Evolutionary conservation across 2,329 filamentous ascomycete species (phyloP).

Genomic region (Colletotrichum phormii): DNA sequence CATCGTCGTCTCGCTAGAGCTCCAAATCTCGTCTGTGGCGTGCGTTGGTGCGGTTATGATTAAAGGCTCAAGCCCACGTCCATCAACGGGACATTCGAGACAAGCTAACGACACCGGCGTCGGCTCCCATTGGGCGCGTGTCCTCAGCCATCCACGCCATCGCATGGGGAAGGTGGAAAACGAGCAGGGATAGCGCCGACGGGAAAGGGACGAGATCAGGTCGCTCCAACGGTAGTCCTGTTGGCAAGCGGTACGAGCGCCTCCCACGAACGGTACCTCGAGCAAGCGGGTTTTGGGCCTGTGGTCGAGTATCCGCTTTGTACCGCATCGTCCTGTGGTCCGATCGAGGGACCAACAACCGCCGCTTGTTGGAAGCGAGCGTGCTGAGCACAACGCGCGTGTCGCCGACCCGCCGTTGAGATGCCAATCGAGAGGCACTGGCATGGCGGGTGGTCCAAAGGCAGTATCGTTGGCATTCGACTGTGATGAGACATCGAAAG

Average conservation of each 20-base stretch:
- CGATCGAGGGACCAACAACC: not conserved
- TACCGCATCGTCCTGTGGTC: not conserved
- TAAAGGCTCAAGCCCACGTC: conserved; percentile 32
- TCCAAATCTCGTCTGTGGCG: conserved; percentile 14
- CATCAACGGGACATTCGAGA: conserved; percentile 28
- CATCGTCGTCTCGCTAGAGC: not conserved
- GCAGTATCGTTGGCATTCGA: not conserved
- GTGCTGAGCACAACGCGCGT: not conserved
- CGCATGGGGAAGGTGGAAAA: conserved; percentile 18
- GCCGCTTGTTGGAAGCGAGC: not conserved
- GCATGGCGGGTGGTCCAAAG: not conserved
- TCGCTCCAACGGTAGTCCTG: conserved; percentile 8
- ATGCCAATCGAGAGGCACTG: not conserved
- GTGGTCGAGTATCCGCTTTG: not conserved
- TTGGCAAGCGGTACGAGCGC: conserved; percentile 6
- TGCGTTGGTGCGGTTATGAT: conserved; percentile 30
- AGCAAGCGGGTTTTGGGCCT: not conserved
- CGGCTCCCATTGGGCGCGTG: conserved; percentile 27
- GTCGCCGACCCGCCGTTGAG: not conserved
- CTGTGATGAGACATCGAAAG: not conserved
- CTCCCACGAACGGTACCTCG: not conserved
- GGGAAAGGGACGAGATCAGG: conserved; percentile 17
- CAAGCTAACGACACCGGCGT: conserved; percentile 21
- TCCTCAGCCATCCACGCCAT: conserved; percentile 17
- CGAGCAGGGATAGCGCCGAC: conserved; percentile 24